These are phyloP conservation scores for Sarocladiaceae sp. DNA, from an alignment of 2,329 filamentous ascomycete genomes.

Conservation along the genomic window DNA sequence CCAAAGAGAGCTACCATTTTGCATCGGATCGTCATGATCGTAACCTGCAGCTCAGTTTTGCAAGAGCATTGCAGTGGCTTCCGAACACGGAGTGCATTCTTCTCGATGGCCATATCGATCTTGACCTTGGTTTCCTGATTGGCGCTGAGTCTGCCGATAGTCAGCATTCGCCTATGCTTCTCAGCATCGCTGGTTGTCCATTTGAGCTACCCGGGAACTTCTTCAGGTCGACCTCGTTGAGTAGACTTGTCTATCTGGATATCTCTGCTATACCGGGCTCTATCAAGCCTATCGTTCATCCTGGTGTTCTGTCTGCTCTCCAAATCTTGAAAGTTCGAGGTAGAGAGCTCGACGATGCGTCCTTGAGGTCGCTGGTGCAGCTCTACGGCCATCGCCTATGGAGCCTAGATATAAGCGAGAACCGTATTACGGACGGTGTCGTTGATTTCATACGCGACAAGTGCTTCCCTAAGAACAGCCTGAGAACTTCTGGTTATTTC, in stretches of 20 bases:
- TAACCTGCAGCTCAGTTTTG: constrained; percentile 34
- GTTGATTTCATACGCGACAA: constrained; percentile 26
- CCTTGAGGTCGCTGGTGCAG: constrained; percentile 22
- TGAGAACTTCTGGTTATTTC: constrained; percentile 34
- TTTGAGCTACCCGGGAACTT: constrained; percentile 35
- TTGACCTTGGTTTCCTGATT: constrained; percentile 36
- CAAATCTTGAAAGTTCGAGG: constrained; percentile 47
- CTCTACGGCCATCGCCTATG: constrained; percentile 42
- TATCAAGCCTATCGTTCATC: constrained; percentile 29
- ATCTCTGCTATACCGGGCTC: constrained; percentile 46
- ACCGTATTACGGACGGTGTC: constrained; percentile 44
- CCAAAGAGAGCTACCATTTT: constrained; percentile 34
- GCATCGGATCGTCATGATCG: constrained; percentile 32
- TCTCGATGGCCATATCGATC: constrained; percentile 41
- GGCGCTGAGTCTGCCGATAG: background rate
- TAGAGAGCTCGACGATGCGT: constrained; percentile 40
- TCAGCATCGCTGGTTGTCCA: constrained; percentile 41
- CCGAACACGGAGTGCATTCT: constrained; percentile 42
- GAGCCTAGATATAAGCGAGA: constrained; percentile 53
- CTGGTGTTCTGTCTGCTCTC: constrained; percentile 37
- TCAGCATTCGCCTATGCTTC: constrained; percentile 26
- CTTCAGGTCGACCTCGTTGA: constrained; percentile 32
- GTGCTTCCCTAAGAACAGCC: constrained; percentile 27
- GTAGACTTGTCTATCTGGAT: constrained; percentile 47
- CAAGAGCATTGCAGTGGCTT: constrained; percentile 32